A percentile compares a stretch with the other conserved stretches of the same genome.
Evolutionary conservation across 495 filamentous ascomycete species (phyloP).

Genomic region (Oidiodendron maius): DNA sequence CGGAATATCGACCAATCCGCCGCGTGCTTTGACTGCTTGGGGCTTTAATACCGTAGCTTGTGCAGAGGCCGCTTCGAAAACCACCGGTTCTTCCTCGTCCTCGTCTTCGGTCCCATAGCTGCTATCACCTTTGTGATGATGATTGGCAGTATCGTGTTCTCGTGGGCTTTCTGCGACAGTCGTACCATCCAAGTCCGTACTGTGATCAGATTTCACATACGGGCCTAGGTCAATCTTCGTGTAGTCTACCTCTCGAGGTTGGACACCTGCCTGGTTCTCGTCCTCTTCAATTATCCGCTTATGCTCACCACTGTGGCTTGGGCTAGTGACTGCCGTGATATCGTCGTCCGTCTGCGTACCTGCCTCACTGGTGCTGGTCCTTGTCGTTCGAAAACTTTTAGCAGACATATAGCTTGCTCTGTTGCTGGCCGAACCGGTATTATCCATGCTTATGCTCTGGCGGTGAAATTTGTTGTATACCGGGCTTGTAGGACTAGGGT

Average conservation of each 20-base stretch:
- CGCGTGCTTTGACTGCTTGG: slow-evolving; percentile 38
- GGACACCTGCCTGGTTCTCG: slow-evolving; percentile 8
- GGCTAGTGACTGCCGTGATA: slow-evolving; percentile 42
- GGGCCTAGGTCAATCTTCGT: slow-evolving; percentile 45
- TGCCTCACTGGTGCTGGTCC: slow-evolving; percentile 50
- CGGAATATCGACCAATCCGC: slow-evolving; percentile 65
- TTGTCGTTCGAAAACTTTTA: slow-evolving; percentile 36
- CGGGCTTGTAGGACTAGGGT: slow-evolving; percentile 69
- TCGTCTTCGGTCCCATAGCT: slow-evolving; percentile 31
- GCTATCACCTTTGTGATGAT: slow-evolving; percentile 12
- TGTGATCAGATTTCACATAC: slow-evolving; percentile 26
- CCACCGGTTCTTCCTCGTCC: slow-evolving; percentile 43
- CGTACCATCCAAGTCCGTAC: slow-evolving; percentile 17
- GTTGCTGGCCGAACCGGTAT: slow-evolving; percentile 52
- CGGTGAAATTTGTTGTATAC: slow-evolving; percentile 63
- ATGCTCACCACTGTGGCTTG: slow-evolving; percentile 32
- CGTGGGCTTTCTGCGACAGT: slow-evolving; percentile 16
- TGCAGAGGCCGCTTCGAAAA: slow-evolving; percentile 42
- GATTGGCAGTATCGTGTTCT: slow-evolving; percentile 7
- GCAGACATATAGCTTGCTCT: slow-evolving; percentile 52
- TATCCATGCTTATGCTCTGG: slow-evolving; percentile 67
- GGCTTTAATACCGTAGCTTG: slow-evolving; percentile 48
- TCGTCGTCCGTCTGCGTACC: slow-evolving; percentile 46
- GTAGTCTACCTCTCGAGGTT: slow-evolving; percentile 45
- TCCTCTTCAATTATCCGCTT: slow-evolving; percentile 23